phyloP scores from a whole-genome alignment of 768 basidiomycete species.

The Russula olivacea region DNA sequence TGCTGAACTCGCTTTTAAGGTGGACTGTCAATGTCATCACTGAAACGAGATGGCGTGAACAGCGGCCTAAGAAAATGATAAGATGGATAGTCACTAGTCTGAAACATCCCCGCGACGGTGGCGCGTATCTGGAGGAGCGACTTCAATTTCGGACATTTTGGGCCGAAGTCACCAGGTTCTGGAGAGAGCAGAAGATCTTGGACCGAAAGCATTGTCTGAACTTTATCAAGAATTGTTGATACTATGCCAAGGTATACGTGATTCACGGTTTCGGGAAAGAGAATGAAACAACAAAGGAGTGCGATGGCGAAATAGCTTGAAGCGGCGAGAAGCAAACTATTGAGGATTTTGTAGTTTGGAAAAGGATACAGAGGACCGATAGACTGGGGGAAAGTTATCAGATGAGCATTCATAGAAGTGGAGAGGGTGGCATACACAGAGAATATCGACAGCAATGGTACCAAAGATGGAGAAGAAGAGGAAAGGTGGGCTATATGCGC shows the following conservation, averaged over 20 bases:
- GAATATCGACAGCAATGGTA: slow-evolving; percentile 42
- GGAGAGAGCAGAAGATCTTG: slow-evolving; percentile 33
- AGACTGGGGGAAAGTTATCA: slow-evolving; percentile 28
- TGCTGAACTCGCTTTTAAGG: slow-evolving; percentile 40
- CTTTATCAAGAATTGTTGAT: slow-evolving; percentile 30
- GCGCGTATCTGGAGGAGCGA: slow-evolving; percentile 27
- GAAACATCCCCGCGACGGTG: slow-evolving; percentile 27
- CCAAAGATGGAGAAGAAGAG: slow-evolving; percentile 43
- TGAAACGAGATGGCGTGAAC: slow-evolving; percentile 22
- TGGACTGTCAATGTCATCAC: slow-evolving; percentile 34
- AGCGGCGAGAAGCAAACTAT: slow-evolving; percentile 40
- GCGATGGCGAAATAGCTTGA: slow-evolving; percentile 45
- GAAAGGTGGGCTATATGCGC: slow-evolving; percentile 44
- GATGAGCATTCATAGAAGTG: neutral
- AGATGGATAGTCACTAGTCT: slow-evolving; percentile 27
- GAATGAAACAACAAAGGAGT: slow-evolving; percentile 37
- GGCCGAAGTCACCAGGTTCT: slow-evolving; percentile 25
- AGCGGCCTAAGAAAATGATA: neutral
- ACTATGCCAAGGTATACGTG: slow-evolving; percentile 35
- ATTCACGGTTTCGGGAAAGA: slow-evolving; percentile 51
- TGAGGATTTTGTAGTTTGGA: slow-evolving; percentile 40
- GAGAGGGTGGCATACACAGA: slow-evolving; percentile 32
- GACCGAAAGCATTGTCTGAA: slow-evolving; percentile 31
- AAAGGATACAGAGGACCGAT: slow-evolving; percentile 48
- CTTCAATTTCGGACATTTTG: slow-evolving; percentile 26